phyloP scores from a whole-genome alignment of 371 early-diverging fungal genomes.

The Mucor ambiguus region DNA sequence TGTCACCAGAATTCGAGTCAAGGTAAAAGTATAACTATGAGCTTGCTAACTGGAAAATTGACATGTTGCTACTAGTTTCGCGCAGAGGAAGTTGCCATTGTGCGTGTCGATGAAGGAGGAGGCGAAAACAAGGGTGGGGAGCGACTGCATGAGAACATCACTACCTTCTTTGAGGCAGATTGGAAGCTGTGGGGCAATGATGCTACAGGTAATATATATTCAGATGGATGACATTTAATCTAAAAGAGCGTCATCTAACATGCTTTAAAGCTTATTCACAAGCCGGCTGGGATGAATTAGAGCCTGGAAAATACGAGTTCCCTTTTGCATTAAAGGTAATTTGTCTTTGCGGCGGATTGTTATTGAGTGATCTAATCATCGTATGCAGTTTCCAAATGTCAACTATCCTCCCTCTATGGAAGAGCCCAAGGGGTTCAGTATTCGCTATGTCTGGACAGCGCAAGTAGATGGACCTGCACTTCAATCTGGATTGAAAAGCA shows the following conservation, averaged over 20 bases:
- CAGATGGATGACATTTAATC: background rate
- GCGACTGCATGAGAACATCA: slow-evolving; percentile 47
- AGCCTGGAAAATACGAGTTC: slow-evolving; percentile 46
- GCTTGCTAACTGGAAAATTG: background rate
- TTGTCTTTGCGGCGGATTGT: background rate
- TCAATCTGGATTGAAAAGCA: slow-evolving; percentile 40
- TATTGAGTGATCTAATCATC: background rate
- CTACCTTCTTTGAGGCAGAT: slow-evolving; percentile 51
- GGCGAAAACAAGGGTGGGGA: slow-evolving; percentile 36
- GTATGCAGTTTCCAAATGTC: slow-evolving; percentile 43
- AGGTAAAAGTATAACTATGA: slow-evolving; percentile 24
- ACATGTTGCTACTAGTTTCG: slow-evolving; percentile 35
- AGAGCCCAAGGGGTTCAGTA: slow-evolving; percentile 39
- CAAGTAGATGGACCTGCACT: slow-evolving; percentile 52
- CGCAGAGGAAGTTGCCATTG: slow-evolving; percentile 52
- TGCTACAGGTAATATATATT: slow-evolving; percentile 26
- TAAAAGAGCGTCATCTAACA: background rate
- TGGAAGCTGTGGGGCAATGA: slow-evolving; percentile 54
- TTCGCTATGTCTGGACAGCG: slow-evolving; percentile 53
- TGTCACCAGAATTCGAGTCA: slow-evolving; percentile 47
- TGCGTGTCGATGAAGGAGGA: slow-evolving; percentile 45
- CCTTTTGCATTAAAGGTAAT: slow-evolving; percentile 59
- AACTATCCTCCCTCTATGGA: slow-evolving; percentile 46
- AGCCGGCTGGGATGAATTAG: slow-evolving; percentile 53
- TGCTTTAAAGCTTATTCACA: slow-evolving; percentile 36